Percentiles rank a stretch among this genome's conserved stretches.
phyloP scores from a whole-genome alignment of 2,329 filamentous ascomycete genomes.

The Talaromyces sp. region DNA sequence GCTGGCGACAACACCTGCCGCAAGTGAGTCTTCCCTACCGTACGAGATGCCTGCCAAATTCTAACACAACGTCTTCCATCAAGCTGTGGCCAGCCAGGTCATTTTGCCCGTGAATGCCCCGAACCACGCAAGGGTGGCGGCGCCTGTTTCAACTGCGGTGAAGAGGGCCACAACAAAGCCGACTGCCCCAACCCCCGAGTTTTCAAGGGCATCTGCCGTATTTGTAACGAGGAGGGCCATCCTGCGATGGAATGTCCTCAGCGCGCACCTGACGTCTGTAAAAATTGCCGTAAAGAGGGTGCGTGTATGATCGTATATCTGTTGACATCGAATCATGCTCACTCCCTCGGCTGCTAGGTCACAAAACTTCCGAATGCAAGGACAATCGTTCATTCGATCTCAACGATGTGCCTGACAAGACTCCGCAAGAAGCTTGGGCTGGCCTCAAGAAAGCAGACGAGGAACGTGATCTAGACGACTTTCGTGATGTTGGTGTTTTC shows the following conservation, averaged over 20 bases:
- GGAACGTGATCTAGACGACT: constrained; percentile 47
- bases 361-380: constrained; percentile 42
- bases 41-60: background rate
- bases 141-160: constrained; percentile 44
- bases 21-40: constrained; percentile 25
- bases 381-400: constrained; percentile 42
- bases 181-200: constrained; percentile 45
- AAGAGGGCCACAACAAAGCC: constrained; percentile 41
- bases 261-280: constrained; percentile 39
- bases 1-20: constrained; percentile 27
- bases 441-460: constrained; percentile 46
- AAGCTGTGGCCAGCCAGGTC: constrained; percentile 33
- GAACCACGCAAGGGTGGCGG: constrained; percentile 33
- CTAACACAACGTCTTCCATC: constrained; percentile 1
- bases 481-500: constrained; percentile 38
- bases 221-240: constrained; percentile 45
- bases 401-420: constrained; percentile 42
- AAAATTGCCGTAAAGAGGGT: constrained; percentile 46
- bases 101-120: constrained; percentile 41
- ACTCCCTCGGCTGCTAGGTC: constrained; percentile 29
- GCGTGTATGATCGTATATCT: constrained; percentile 3
- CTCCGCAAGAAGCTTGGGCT: constrained; percentile 48
- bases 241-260: constrained; percentile 42
- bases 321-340: background rate
- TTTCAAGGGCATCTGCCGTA: constrained; percentile 44